A percentile compares a stretch with the other conserved stretches of the same genome.
Evolutionary conservation across 192 early-diverging fungal genomes (phyloP).

Genomic region (Backusella mclennaniae): DNA sequence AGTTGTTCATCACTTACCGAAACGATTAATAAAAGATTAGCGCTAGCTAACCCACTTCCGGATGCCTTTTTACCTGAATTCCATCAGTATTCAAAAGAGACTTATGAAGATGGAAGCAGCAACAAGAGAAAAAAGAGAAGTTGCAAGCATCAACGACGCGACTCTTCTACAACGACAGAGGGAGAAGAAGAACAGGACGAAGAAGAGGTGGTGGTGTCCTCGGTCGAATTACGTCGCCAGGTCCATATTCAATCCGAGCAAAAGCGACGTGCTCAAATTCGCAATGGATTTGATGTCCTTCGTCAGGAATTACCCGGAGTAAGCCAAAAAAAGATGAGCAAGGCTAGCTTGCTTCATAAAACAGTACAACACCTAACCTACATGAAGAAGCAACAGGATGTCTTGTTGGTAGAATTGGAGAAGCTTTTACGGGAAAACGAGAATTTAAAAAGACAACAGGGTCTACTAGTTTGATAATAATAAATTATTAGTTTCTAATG

Average conservation of each 20-base stretch:
- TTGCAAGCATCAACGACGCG: background rate
- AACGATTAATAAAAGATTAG: constrained; percentile 23
- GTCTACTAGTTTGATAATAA: background rate
- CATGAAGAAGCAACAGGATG: constrained; percentile 35
- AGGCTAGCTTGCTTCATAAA: constrained; percentile 35
- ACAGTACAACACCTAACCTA: constrained; percentile 39
- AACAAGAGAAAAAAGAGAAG: constrained; percentile 20
- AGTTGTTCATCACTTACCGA: background rate
- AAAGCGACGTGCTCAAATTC: constrained; percentile 44
- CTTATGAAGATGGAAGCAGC: constrained; percentile 30
- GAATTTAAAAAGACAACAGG: constrained; percentile 10
- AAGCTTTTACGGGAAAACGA: constrained; percentile 19
- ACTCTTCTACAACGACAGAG: background rate
- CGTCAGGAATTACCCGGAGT: constrained; percentile 37
- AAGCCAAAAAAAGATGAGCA: constrained; percentile 41
- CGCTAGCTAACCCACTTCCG: constrained; percentile 26
- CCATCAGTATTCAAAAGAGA: constrained; percentile 36
- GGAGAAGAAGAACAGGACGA: background rate
- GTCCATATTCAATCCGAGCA: constrained; percentile 47
- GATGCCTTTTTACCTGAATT: constrained; percentile 35
- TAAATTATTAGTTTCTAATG: background rate
- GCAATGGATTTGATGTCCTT: constrained; percentile 43
- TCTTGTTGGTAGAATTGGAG: constrained; percentile 22
- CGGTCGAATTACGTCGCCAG: constrained; percentile 40
- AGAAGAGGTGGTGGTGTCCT: constrained; percentile 10